A percentile compares a stretch with the other conserved stretches of the same genome.
Conservation (phyloP, 805 yeast genomes). For the Hermanozyma aechmeae region DNA sequence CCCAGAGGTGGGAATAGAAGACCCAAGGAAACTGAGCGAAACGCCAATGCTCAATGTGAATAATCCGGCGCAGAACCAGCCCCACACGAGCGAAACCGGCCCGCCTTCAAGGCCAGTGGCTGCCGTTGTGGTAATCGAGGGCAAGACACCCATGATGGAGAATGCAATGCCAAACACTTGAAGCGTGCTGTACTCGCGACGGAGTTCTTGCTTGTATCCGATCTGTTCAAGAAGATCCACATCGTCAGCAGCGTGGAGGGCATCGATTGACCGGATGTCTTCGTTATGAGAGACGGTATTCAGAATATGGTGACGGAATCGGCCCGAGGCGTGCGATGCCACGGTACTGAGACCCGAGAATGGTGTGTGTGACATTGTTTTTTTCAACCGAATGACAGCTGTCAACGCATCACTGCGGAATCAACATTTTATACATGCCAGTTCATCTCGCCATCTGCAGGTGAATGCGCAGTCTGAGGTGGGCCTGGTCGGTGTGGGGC, state of each 20-base stretch:
- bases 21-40: constrained; percentile 5
- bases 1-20: constrained; percentile 6
- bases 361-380: no score
- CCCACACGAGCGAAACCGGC: constrained; percentile 6
- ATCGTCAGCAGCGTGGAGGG: constrained; percentile 4
- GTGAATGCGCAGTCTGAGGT: no score
- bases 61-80: constrained; percentile 4
- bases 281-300: no score
- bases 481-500: no score
- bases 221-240: constrained; percentile 3
- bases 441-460: no score
- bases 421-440: no score
- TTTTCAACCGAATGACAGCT: no score
- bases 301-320: no score
- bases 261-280: no score
- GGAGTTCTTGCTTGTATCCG: constrained; percentile 4
- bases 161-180: constrained; percentile 4
- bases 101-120: constrained; percentile 4
- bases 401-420: no score
- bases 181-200: constrained; percentile 1
- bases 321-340: no score
- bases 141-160: constrained; percentile 3
- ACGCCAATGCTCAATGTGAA: constrained; percentile 4
- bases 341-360: no score
- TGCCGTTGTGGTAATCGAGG: constrained; percentile 4